These are phyloP conservation scores for Spirogloea muscicola DNA, from an alignment of 139 green algal genomes.

Conservation along the genomic window DNA sequence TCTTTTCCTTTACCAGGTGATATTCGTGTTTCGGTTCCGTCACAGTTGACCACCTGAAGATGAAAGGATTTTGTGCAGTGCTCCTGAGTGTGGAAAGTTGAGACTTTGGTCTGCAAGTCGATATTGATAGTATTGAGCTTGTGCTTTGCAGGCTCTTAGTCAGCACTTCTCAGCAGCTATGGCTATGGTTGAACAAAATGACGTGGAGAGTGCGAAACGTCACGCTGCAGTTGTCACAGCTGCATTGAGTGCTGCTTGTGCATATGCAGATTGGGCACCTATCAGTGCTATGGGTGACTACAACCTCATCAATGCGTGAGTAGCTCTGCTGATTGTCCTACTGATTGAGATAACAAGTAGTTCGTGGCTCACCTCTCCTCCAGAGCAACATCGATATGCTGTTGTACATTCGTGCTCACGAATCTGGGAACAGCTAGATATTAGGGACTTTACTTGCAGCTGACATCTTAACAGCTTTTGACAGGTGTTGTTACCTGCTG, in stretches of 20 bases:
- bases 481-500: too few relatives aligned
- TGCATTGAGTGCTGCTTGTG: constrained; percentile 1
- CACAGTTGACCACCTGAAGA: not conserved
- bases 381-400: too few relatives aligned
- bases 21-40: not conserved
- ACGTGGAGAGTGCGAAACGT: not conserved
- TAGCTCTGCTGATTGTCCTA: too few relatives aligned
- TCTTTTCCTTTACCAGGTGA: constrained; percentile 1
- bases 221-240: not conserved
- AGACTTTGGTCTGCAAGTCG: not conserved
- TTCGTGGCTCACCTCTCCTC: too few relatives aligned
- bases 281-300: too few relatives aligned
- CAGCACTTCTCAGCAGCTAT: constrained; percentile 1
- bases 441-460: too few relatives aligned
- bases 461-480: too few relatives aligned
- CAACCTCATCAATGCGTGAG: too few relatives aligned
- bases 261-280: not conserved
- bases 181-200: not conserved
- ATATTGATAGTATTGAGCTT: not conserved
- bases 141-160: not conserved
- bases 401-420: too few relatives aligned
- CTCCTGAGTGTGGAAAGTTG: not conserved
- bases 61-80: not conserved
- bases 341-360: too few relatives aligned
- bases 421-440: too few relatives aligned